Base-by-base conservation (phyloP, 345 rosid species). In the Populus ilicifolia region DNA sequence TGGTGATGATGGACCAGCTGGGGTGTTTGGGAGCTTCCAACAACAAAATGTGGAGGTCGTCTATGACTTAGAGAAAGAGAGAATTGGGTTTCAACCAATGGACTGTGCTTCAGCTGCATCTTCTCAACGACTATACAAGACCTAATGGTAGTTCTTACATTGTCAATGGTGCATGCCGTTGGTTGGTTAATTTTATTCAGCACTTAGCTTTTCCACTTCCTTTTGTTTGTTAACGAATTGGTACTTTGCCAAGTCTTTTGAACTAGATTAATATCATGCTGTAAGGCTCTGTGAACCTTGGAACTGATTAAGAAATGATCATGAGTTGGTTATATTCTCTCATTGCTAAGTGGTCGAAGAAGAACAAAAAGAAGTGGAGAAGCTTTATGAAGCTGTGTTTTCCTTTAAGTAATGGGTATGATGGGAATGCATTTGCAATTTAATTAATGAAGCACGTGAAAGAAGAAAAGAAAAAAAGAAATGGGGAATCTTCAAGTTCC, bases 11-110 rank as follows among this genome's bases (percentile, higher is more conserved):
- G 98, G 98, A 70, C 96, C 96, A 0, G 93, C 92, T 2, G 96
- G 89, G 5, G 90, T 92, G 17, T 89, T 90, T 9, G 96, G 96
- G 82, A 92, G 91, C 81, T 94, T 91, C 84, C 98, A 94, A 25
- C 98, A 94, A 67, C 97, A 92, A 66, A 88, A 94, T 78, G 83
- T 92, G 77, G 77, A 89, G 73, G 91, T 94, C 38, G 89, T 91
- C 16, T 92, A 94, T 85, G 96, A 94, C 81, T 82, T 94, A 88
- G 89, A 84, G 86, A 87, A 88, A 20, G 90, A 85, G 64, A 92
- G 96, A 78, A 81, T 94, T 67, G 96, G 98, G 71, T 87, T 94
- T 85, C 94, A 79, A 73, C 81, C 90, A 17, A 89, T 82, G 90
- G 97, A 94, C 71, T 94, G 97, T 86, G 91, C 92, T 67, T 80